Evolutionary conservation across 2,329 filamentous ascomycete species (phyloP).

Genomic region (Aspergillus hortae): DNA sequence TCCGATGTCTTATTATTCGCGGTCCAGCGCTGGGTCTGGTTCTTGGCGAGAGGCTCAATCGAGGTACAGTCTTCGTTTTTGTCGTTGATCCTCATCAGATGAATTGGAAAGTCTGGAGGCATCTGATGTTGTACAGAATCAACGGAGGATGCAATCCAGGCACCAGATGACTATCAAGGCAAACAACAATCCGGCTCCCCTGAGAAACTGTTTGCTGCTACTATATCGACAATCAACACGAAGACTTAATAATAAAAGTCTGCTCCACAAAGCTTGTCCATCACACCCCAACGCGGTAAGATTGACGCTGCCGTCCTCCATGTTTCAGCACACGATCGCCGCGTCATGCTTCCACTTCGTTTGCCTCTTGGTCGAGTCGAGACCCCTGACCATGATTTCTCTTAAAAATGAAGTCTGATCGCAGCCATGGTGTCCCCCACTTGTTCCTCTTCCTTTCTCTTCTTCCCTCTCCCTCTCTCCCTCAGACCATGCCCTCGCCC

Average conservation of each 20-base stretch:
- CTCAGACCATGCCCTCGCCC: conserved; percentile 10
- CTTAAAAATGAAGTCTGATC: background rate
- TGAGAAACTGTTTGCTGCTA: too few species aligned
- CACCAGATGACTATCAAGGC: too few species aligned
- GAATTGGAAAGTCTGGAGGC: too few species aligned
- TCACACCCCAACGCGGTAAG: conserved; percentile 2
- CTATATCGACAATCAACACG: too few species aligned
- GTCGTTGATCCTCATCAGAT: too few species aligned
- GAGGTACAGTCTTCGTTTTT: background rate
- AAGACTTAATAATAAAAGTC: background rate
- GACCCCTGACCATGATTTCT: too few species aligned
- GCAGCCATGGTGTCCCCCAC: background rate
- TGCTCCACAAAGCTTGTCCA: conserved; percentile 7
- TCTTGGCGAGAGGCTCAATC: background rate
- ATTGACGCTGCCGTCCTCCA: background rate
- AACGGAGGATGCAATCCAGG: too few species aligned
- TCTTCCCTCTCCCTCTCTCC: background rate
- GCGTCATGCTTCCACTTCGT: conserved; percentile 1
- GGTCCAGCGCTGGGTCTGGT: background rate
- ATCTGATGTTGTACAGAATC: too few species aligned
- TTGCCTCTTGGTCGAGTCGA: background rate
- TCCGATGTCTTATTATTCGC: background rate
- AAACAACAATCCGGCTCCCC: too few species aligned
- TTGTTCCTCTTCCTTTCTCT: background rate
- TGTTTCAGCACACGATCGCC: conserved; percentile 6